phyloP scores from a whole-genome alignment of 2,329 filamentous ascomycete genomes.

The Ascochyta koolunga region DNA sequence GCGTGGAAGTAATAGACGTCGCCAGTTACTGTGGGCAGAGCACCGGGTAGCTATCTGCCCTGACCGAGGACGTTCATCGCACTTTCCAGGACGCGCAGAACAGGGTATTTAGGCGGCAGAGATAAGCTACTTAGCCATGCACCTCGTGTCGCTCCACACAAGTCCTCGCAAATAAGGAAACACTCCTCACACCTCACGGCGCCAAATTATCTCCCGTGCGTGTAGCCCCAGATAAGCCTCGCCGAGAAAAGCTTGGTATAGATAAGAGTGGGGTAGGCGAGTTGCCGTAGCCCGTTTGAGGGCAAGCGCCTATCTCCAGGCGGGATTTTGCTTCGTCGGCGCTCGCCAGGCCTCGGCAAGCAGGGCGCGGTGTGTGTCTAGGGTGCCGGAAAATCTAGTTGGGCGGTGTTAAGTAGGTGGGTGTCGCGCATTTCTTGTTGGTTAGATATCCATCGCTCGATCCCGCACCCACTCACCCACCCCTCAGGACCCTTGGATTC shows the following conservation, averaged over 20 bases:
- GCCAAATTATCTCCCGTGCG: constrained; percentile 2
- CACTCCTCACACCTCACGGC: background rate
- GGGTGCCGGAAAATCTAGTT: constrained; percentile 8
- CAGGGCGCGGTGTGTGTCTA: constrained; percentile 18
- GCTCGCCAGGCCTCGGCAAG: constrained; percentile 1
- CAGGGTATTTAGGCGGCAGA: background rate
- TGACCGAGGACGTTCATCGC: background rate
- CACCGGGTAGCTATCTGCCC: too few species aligned
- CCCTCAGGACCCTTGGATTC: background rate
- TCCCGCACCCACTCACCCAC: background rate
- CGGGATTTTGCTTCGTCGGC: background rate
- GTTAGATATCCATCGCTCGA: background rate
- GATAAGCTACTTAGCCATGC: background rate
- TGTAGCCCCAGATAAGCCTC: constrained; percentile 16
- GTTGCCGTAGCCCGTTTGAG: constrained; percentile 17
- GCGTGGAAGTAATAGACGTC: too few species aligned
- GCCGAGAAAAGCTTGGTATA: constrained; percentile 23
- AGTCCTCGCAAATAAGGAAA: background rate
- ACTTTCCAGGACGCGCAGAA: background rate
- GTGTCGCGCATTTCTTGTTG: background rate
- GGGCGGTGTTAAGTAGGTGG: background rate
- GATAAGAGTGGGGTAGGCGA: constrained; percentile 26
- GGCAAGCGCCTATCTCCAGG: constrained; percentile 17
- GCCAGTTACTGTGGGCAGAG: too few species aligned
- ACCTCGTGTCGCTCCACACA: background rate